These are phyloP conservation scores for Westerdykella ornata DNA, from an alignment of 2,329 filamentous ascomycete species.

Conservation along the genomic window DNA sequence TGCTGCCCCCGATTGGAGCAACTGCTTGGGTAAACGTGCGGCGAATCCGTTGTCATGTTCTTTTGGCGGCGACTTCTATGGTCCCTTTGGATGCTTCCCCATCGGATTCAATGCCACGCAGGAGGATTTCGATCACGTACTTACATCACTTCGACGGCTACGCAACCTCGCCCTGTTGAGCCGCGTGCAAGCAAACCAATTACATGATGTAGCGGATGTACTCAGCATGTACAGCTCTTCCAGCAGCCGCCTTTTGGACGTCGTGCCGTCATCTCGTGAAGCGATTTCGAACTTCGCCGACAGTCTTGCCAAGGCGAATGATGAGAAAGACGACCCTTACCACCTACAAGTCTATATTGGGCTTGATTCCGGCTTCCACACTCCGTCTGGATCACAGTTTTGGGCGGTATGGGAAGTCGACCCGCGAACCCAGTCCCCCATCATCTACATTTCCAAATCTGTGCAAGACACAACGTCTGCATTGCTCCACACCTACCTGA, in stretches of 20 bases:
- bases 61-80: slow-evolving; percentile 21
- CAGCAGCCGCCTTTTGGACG: slow-evolving; percentile 13
- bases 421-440: slow-evolving; percentile 18
- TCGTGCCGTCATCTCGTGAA: slow-evolving; percentile 15
- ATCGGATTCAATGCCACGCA: slow-evolving; percentile 29
- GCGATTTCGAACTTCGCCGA: slow-evolving; percentile 21
- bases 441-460: slow-evolving; percentile 35
- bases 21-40: slow-evolving; percentile 16
- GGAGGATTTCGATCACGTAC: slow-evolving; percentile 27
- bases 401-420: slow-evolving; percentile 34
- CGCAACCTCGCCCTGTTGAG: slow-evolving; percentile 26
- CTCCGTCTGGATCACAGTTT: slow-evolving; percentile 27
- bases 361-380: slow-evolving; percentile 37
- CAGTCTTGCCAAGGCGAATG: slow-evolving; percentile 14
- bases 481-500: slow-evolving; percentile 32
- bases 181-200: slow-evolving; percentile 17
- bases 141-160: slow-evolving; percentile 28
- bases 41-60: slow-evolving; percentile 32
- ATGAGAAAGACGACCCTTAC: slow-evolving; percentile 25
- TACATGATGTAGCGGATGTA: slow-evolving; percentile 15
- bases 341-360: slow-evolving; percentile 28
- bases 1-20: slow-evolving; percentile 24
- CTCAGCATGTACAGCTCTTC: slow-evolving; percentile 14
- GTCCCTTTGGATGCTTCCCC: slow-evolving; percentile 31
- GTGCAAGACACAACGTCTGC: slow-evolving; percentile 25